Evolutionary conservation across 2,329 filamentous ascomycete genomes (phyloP).

Genomic region (Rhynchosporium secalis): DNA sequence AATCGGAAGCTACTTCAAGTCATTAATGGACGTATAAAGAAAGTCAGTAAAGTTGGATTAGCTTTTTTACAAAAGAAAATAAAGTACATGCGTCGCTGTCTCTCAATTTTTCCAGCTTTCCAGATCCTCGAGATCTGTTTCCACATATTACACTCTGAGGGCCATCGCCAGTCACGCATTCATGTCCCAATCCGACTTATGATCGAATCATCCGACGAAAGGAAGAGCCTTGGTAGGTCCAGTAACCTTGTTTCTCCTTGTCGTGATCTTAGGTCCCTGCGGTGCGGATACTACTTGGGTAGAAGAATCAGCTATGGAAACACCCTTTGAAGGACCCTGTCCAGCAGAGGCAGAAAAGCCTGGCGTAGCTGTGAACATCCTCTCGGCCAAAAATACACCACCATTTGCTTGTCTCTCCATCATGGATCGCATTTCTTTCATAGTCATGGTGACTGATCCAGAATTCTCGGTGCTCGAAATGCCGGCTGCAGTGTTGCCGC

Average conservation of each 20-base stretch:
- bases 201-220: not conserved
- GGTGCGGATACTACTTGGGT: not conserved
- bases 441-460: not conserved
- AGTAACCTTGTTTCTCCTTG: conserved; percentile 8
- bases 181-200: not conserved
- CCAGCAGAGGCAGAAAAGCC: no score
- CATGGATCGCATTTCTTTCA: conserved; percentile 14
- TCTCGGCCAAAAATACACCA: conserved; percentile 3
- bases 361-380: not conserved
- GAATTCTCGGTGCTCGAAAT: not conserved
- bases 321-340: no score
- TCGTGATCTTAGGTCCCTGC: not conserved
- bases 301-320: no score
- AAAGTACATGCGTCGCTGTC: no score
- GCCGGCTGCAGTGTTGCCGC: not conserved
- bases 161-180: no score
- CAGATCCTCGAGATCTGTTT: no score
- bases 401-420: conserved; percentile 12
- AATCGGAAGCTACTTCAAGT: no score
- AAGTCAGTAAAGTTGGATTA: no score
- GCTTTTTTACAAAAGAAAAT: no score
- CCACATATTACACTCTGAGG: no score
- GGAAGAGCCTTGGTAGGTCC: conserved; percentile 1
- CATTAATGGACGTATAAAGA: no score
- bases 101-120: no score